Percentiles rank a stretch among this genome's conserved stretches.
These are phyloP conservation scores for Hygrocybe punicea DNA, from an alignment of 768 basidiomycete species.

Conservation along the genomic window DNA sequence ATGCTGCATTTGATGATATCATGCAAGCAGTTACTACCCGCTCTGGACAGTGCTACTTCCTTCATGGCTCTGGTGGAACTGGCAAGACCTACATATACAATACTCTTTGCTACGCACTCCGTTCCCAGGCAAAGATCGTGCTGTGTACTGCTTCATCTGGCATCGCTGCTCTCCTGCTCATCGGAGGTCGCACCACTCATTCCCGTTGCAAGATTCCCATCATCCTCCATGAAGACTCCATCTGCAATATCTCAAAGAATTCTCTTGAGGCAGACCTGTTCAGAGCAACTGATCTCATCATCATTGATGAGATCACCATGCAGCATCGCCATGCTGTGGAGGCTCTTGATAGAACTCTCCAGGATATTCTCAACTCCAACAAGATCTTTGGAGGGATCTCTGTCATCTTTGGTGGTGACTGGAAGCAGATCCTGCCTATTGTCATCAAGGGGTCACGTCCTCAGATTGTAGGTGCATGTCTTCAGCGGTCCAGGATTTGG, in stretches of 20 bases:
- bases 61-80: constrained; percentile 42
- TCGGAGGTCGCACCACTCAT: constrained; percentile 46
- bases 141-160: constrained; percentile 52
- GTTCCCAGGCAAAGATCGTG: constrained; percentile 29
- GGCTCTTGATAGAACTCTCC: constrained; percentile 38
- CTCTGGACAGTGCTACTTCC: constrained; percentile 32
- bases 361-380: constrained; percentile 30
- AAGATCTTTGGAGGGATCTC: constrained; percentile 44
- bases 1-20: constrained; percentile 25
- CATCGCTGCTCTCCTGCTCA: constrained; percentile 44
- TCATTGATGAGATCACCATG: constrained; percentile 45
- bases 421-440: constrained; percentile 46
- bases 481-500: constrained; percentile 42
- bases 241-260: constrained; percentile 36
- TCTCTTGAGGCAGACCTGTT: constrained; percentile 33
- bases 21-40: constrained; percentile 22
- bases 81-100: constrained; percentile 48
- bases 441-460: constrained; percentile 34
- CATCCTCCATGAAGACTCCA: constrained; percentile 18
- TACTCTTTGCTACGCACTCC: constrained; percentile 29
- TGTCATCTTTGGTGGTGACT: constrained; percentile 49
- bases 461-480: constrained; percentile 37
- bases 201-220: constrained; percentile 50
- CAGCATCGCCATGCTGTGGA: constrained; percentile 39
- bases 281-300: constrained; percentile 29